These are phyloP conservation scores for Colletotrichum agaves DNA, from an alignment of 2,329 filamentous ascomycete genomes.

Conservation along the genomic window DNA sequence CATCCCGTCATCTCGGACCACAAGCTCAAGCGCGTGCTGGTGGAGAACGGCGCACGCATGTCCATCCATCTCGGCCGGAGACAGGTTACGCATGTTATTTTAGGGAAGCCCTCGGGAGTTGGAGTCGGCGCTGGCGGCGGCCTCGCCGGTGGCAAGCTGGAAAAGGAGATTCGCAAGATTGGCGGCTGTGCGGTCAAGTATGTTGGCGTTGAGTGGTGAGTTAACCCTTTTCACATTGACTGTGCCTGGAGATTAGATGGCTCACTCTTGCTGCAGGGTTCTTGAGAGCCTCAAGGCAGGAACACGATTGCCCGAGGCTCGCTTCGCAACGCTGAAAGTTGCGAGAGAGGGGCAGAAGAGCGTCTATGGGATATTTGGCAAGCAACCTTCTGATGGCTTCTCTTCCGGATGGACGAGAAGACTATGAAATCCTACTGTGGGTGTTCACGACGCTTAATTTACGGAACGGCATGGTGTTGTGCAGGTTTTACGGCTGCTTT, in stretches of 20 bases:
- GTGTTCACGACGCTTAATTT: background rate
- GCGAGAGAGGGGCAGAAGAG: constrained; percentile 72
- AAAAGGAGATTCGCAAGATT: constrained; percentile 78
- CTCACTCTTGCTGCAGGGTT: constrained; percentile 62
- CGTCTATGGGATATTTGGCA: constrained; percentile 63
- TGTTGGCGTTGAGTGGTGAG: constrained; percentile 83
- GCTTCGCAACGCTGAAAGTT: constrained; percentile 73
- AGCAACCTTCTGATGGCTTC: background rate
- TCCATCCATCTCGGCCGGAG: constrained; percentile 77
- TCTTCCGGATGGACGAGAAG: background rate
- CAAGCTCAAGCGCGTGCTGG: constrained; percentile 82
- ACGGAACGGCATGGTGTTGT: background rate
- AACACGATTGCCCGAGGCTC: constrained; percentile 78
- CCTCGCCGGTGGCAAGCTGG: constrained; percentile 80
- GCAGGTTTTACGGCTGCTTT: background rate
- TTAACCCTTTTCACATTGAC: constrained; percentile 39
- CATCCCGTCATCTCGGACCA: constrained; percentile 85
- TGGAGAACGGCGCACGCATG: constrained; percentile 76
- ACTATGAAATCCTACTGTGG: background rate
- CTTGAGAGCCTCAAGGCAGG: constrained; percentile 84
- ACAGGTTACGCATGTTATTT: constrained; percentile 85
- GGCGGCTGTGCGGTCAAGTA: constrained; percentile 80
- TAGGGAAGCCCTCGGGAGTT: constrained; percentile 68
- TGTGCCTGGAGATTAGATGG: background rate
- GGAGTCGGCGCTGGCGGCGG: constrained; percentile 75